Percentiles rank a stretch among this genome's conserved stretches.
Conservation (phyloP, 352 stramenopile genomes). For the Phytopythium ostracodes region DNA sequence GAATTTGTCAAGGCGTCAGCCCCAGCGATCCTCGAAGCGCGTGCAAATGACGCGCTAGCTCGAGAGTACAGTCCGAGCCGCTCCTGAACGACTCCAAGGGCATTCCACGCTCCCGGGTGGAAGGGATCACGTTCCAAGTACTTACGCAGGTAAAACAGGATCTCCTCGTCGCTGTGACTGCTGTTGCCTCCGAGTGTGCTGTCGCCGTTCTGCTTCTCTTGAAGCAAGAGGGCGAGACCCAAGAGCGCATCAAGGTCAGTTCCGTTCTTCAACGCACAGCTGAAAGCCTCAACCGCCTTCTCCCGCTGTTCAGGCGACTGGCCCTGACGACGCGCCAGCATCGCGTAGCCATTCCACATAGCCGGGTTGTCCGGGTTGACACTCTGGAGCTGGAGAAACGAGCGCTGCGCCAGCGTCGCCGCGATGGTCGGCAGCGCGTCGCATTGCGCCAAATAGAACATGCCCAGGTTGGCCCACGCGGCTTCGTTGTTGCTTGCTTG, state of each 20-base stretch:
- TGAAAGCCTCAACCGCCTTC: constrained; percentile 69
- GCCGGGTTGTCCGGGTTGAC: constrained; percentile 77
- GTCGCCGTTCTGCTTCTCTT: constrained; percentile 19
- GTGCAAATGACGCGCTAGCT: constrained; percentile 34
- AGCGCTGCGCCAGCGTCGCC: constrained; percentile 56
- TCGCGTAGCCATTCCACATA: constrained; percentile 87
- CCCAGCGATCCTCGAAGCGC: constrained; percentile 3
- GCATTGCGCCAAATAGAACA: constrained; percentile 66
- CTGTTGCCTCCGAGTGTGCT: constrained; percentile 14
- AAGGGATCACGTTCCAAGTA: constrained; percentile 74
- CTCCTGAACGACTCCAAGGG: constrained; percentile 60
- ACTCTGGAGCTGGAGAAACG: constrained; percentile 78
- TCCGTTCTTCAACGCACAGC: constrained; percentile 69
- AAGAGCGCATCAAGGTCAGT: constrained; percentile 73
- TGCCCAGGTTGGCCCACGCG: constrained; percentile 82
- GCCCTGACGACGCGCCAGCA: constrained; percentile 54
- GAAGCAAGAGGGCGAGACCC: constrained; percentile 42
- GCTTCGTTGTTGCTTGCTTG: constrained; percentile 54
- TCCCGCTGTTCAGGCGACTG: constrained; percentile 25
- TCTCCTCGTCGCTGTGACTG: constrained; percentile 26
- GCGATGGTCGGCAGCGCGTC: constrained; percentile 17
- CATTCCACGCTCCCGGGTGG: constrained; percentile 53
- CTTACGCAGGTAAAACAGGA: constrained; percentile 77
- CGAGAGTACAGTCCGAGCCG: constrained; percentile 41
- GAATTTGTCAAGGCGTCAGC: background rate